phyloP scores from a whole-genome alignment of 1,284 basidiomycete species.

The Baeospora myosura region DNA sequence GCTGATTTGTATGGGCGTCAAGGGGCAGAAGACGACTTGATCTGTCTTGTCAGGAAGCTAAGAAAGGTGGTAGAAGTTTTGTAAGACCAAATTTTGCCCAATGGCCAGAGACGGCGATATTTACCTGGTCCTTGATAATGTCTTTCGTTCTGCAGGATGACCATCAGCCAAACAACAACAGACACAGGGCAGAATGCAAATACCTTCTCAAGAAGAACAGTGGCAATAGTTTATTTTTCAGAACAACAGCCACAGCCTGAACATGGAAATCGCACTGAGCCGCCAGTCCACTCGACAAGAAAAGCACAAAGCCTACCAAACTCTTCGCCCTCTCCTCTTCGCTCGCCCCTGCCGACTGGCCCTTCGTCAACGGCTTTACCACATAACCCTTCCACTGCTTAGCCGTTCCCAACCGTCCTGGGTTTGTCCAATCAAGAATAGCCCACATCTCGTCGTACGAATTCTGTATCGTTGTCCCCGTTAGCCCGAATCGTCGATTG shows the following conservation, averaged over 20 bases:
- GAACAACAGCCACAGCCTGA: slow-evolving; percentile 46
- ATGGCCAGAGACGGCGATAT: neutral
- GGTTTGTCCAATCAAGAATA: slow-evolving; percentile 75
- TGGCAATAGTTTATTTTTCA: slow-evolving; percentile 65
- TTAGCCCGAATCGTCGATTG: slow-evolving; percentile 65
- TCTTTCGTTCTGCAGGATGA: slow-evolving; percentile 71
- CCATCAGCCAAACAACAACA: neutral
- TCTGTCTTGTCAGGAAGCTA: slow-evolving; percentile 79
- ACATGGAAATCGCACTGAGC: no score
- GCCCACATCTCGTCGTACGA: slow-evolving; percentile 80
- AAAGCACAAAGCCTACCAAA: slow-evolving; percentile 30
- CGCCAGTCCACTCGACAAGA: no score
- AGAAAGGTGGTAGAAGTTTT: slow-evolving; percentile 1
- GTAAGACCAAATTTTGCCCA: neutral
- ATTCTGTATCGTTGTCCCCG: slow-evolving; percentile 83
- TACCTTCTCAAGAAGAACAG: slow-evolving; percentile 72
- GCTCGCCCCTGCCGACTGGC: slow-evolving; percentile 60
- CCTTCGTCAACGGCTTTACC: slow-evolving; percentile 55
- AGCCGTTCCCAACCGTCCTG: slow-evolving; percentile 55
- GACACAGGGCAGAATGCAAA: slow-evolving; percentile 9
- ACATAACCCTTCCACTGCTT: slow-evolving; percentile 68
- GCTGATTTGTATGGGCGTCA: slow-evolving; percentile 57
- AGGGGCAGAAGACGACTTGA: slow-evolving; percentile 83
- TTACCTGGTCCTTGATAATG: slow-evolving; percentile 67
- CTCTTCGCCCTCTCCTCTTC: slow-evolving; percentile 56